Conservation (phyloP, 2,329 filamentous ascomycete genomes). For the Colletotrichum lupini region DNA sequence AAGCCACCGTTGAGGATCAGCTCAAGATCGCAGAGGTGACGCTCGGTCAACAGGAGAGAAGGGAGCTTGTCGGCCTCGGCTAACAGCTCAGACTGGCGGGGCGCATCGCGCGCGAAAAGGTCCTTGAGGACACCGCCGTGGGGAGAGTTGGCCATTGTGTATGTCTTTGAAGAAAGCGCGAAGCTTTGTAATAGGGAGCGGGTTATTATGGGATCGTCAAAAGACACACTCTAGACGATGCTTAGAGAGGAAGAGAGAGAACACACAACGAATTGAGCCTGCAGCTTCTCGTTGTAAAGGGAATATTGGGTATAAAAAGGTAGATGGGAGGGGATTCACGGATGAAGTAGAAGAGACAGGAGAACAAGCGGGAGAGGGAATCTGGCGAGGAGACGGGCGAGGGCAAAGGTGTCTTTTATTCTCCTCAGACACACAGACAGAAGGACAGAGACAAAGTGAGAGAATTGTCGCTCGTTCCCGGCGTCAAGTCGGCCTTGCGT, state of each 20-base stretch:
- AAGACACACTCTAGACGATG: background rate
- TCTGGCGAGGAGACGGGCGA: background rate
- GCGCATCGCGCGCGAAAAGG: conserved; percentile 91
- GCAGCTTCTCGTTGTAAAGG: background rate
- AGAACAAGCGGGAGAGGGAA: background rate
- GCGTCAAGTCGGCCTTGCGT: conserved; percentile 33
- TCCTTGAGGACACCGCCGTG: conserved; percentile 98
- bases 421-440: background rate
- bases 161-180: background rate
- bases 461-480: conserved; percentile 26
- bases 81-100: conserved; percentile 81
- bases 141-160: conserved; percentile 74
- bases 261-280: conserved; percentile 27
- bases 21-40: conserved; percentile 97
- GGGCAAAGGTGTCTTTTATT: conserved; percentile 33
- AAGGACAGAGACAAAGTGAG: background rate
- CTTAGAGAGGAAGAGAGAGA: conserved; percentile 7
- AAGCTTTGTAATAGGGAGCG: background rate
- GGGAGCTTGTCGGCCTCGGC: conserved; percentile 89
- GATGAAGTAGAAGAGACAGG: conserved; percentile 10
- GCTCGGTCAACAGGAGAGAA: conserved; percentile 86
- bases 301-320: background rate
- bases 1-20: conserved; percentile 98
- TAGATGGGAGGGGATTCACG: background rate
- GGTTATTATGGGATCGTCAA: background rate